phyloP scores from a whole-genome alignment of 176 grass and related monocot genomes.

The Zea luxurians region DNA sequence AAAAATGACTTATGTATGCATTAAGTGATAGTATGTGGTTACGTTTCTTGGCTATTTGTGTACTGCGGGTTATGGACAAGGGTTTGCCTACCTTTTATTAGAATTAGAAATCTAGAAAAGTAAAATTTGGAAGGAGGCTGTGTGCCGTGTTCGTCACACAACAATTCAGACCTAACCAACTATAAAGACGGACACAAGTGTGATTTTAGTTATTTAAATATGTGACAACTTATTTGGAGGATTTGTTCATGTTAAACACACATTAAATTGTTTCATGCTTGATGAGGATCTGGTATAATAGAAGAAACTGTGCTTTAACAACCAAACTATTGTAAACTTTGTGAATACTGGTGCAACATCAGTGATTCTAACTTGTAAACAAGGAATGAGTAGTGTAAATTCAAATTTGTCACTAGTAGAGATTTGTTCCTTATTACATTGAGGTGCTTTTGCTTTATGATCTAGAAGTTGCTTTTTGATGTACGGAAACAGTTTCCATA shows the following conservation, averaged over 20 bases:
- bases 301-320: background rate
- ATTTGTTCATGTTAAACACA: background rate
- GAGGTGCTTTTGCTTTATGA: background rate
- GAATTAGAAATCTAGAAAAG: background rate
- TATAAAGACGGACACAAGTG: background rate
- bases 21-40: background rate
- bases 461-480: constrained; percentile 12
- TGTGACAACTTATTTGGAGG: background rate
- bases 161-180: background rate
- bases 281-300: constrained; percentile 10
- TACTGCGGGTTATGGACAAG: background rate
- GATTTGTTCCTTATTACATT: background rate
- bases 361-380: background rate
- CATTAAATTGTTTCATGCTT: background rate
- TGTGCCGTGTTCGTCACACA: background rate
- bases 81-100: background rate
- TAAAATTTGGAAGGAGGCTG: background rate
- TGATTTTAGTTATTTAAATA: background rate
- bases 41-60: background rate
- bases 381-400: background rate
- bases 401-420: constrained; percentile 1
- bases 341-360: background rate
- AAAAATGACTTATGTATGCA: background rate
- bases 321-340: background rate
- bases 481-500: background rate